These are phyloP conservation scores for Trypanosoma conorhini DNA, from an alignment of 208 protist species.

Conservation along the genomic window DNA sequence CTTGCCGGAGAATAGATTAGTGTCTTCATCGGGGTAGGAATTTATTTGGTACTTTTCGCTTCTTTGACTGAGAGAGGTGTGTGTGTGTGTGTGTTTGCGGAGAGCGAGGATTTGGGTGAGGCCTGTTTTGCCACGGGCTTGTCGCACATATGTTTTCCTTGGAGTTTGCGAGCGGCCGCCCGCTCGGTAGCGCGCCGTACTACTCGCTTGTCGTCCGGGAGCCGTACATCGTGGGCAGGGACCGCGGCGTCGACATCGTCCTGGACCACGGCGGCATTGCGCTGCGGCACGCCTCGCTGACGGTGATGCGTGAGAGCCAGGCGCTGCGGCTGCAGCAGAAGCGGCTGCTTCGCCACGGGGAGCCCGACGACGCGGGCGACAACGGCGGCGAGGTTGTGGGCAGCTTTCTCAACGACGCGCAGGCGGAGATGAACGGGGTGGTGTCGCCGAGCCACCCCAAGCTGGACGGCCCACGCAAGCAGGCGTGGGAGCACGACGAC, in stretches of 20 bases:
- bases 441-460: not conserved
- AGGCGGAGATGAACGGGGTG: slow-evolving; percentile 3
- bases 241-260: slow-evolving; percentile 34
- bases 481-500: not conserved
- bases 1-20: not conserved
- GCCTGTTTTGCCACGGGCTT: not conserved
- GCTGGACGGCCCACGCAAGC: not conserved
- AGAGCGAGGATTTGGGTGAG: not conserved
- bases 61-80: not conserved
- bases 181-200: slow-evolving; percentile 62
- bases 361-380: not conserved
- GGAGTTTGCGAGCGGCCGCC: slow-evolving; percentile 51
- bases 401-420: slow-evolving; percentile 23
- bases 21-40: not conserved
- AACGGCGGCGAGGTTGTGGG: slow-evolving; percentile 15
- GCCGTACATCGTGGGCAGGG: slow-evolving; percentile 65
- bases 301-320: slow-evolving; percentile 59
- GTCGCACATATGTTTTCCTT: slow-evolving; percentile 57
- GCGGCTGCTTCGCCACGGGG: not conserved
- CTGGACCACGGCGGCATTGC: slow-evolving; percentile 46
- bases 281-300: slow-evolving; percentile 51
- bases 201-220: slow-evolving; percentile 78
- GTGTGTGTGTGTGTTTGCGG: not conserved
- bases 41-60: not conserved
- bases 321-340: slow-evolving; percentile 14